phyloP scores from a whole-genome alignment of 2,329 filamentous ascomycete genomes.

The Phyllachora maydis region DNA sequence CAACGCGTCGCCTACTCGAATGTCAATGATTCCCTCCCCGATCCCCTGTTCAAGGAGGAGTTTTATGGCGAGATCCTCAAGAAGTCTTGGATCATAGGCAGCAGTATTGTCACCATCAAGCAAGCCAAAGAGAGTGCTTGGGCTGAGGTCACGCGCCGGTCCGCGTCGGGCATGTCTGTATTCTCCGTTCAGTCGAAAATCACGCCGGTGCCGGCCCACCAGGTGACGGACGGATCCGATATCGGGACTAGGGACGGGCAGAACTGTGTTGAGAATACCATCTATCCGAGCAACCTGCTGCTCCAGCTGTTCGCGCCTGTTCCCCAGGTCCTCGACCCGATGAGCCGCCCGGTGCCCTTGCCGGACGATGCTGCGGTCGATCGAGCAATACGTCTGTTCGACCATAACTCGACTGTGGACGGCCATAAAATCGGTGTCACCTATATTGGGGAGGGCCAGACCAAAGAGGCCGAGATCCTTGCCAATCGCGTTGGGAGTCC shows the following conservation, averaged over 20 bases:
- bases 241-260: slow-evolving; percentile 27
- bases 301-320: slow-evolving; percentile 46
- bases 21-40: slow-evolving; percentile 52
- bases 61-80: slow-evolving; percentile 45
- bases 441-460: slow-evolving; percentile 79
- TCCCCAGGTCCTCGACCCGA: slow-evolving; percentile 31
- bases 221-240: slow-evolving; percentile 13
- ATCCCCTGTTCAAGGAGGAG: slow-evolving; percentile 42
- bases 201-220: slow-evolving; percentile 15
- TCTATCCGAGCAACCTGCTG: slow-evolving; percentile 55
- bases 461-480: slow-evolving; percentile 63
- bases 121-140: slow-evolving; percentile 46
- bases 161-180: slow-evolving; percentile 45
- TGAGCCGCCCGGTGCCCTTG: slow-evolving; percentile 52
- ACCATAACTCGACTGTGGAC: slow-evolving; percentile 76
- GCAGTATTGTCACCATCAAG: slow-evolving; percentile 55
- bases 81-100: slow-evolving; percentile 52
- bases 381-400: slow-evolving; percentile 62
- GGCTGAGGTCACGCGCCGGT: slow-evolving; percentile 50
- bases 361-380: slow-evolving; percentile 48
- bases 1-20: slow-evolving; percentile 74
- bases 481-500: slow-evolving; percentile 70
- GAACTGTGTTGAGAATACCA: slow-evolving; percentile 30
- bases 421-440: slow-evolving; percentile 91
- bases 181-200: slow-evolving; percentile 40